A percentile compares a stretch with the other conserved stretches of the same genome.
Conservation (phyloP, 1,139 yeast genomes). For the Zygoascus sp. region DNA sequence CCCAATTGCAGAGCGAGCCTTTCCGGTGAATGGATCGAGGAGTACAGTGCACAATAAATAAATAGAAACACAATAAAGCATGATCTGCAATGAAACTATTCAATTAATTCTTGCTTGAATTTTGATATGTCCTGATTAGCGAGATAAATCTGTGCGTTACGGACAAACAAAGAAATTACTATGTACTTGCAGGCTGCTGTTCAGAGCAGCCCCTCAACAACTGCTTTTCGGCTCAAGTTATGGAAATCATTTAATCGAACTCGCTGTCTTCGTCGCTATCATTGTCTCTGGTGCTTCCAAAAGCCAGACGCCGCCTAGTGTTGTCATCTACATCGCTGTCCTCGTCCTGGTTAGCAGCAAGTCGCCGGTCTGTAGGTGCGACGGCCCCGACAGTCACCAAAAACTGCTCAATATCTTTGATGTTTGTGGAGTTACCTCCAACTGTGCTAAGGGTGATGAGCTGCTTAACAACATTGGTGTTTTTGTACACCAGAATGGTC, state of each 20-base stretch:
- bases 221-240: no score
- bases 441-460: slow-evolving; percentile 70
- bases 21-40: no score
- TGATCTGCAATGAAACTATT: no score
- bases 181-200: no score
- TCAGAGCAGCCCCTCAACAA: no score
- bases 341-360: slow-evolving; percentile 58
- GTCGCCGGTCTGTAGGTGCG: slow-evolving; percentile 58
- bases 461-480: slow-evolving; percentile 73
- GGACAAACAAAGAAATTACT: no score
- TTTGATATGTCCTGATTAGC: no score
- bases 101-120: no score
- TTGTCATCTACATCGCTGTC: slow-evolving; percentile 41
- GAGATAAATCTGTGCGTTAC: no score
- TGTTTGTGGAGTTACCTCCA: slow-evolving; percentile 74
- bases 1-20: no score
- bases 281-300: slow-evolving; percentile 3
- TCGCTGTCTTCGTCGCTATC: slow-evolving; percentile 12
- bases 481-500: slow-evolving; percentile 73
- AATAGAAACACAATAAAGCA: no score
- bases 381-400: slow-evolving; percentile 65
- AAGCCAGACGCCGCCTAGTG: slow-evolving; percentile 6
- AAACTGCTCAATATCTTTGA: slow-evolving; percentile 65
- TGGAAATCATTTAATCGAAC: neutral
- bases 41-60: no score